Conservation (phyloP, 2,329 filamentous ascomycete genomes). For the Bimuria novae-zelandiae region DNA sequence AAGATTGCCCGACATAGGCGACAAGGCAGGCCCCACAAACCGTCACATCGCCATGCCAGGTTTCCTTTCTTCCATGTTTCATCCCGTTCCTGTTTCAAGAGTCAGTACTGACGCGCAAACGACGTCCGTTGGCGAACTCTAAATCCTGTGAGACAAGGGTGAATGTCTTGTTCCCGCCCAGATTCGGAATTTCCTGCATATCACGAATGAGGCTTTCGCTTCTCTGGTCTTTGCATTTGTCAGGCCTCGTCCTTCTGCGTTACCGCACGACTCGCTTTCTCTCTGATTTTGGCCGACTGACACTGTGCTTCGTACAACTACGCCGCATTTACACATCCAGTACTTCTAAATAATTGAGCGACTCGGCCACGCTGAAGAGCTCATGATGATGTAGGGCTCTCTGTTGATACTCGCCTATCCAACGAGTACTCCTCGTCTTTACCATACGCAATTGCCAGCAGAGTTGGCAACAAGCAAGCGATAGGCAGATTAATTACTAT, state of each 20-base stretch:
- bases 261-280: too few relatives aligned
- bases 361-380: too few relatives aligned
- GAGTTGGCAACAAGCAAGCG: too few relatives aligned
- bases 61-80: conserved; percentile 7
- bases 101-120: conserved; percentile 1
- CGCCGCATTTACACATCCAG: too few relatives aligned
- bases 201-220: background rate
- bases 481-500: too few relatives aligned
- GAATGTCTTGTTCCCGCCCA: background rate
- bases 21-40: background rate
- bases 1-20: conserved; percentile 4
- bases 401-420: too few relatives aligned
- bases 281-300: too few relatives aligned
- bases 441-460: background rate
- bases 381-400: too few relatives aligned
- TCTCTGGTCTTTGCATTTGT: background rate
- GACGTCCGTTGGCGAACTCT: background rate
- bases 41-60: background rate
- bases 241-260: background rate
- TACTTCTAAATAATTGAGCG: too few relatives aligned
- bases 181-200: background rate
- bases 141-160: background rate
- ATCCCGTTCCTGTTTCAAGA: conserved; percentile 6
- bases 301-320: too few relatives aligned
- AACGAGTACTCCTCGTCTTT: background rate